Base-by-base conservation (phyloP, 352 stramenopile genomes). In the Blastocystis sp. region DNA sequence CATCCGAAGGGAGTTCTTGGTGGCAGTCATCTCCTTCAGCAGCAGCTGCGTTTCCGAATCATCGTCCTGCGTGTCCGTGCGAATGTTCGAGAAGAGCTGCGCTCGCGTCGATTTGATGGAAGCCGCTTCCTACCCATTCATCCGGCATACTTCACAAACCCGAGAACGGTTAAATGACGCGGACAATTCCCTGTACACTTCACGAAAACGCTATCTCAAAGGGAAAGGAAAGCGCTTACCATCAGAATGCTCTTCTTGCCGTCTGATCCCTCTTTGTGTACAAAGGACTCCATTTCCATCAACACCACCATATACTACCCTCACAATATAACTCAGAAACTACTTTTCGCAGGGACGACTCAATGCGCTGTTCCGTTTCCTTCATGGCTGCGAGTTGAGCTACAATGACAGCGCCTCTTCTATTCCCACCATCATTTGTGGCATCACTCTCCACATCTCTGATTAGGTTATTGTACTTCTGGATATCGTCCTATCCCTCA, bases 1-100 rank as follows among this genome's bases (percentile, higher is more conserved):
- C 74, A 84, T 69, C 19, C 74, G 74, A 48, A 84, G 19, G 28
- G 74, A 84, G 48, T 84, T 84, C 38, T 62, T 84, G 14, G 74
- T 52, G 17, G 74, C 23, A 23, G 21, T 84, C 74, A 84, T 84
- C 28, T 84, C 74, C 41, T 84, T 84, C 41, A 84, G 52, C n/a
- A 84, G 56, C 19, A 53, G 52, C 53, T 84, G 74, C 1, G 74
- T 84, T 28, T 84, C 74, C 21, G 52, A 67, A 70, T 84, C 74
- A 28, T 66, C 74, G 17, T 56, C 56, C 40, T 17, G 66, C 52
- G 1, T 14, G 5, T 76, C 66, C 14, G 65, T 56, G 11, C 28
- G 17, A 84, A 14, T 14, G 34, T 56, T 56, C 11, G 74, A 60
- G 52, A 84, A 84, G 17, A 84, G 74, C 48, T 67, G 53, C 17